A percentile compares a stretch with the other conserved stretches of the same genome.
phyloP scores from a whole-genome alignment of 2,329 filamentous ascomycete genomes.

The Pseudocercospora vitis region DNA sequence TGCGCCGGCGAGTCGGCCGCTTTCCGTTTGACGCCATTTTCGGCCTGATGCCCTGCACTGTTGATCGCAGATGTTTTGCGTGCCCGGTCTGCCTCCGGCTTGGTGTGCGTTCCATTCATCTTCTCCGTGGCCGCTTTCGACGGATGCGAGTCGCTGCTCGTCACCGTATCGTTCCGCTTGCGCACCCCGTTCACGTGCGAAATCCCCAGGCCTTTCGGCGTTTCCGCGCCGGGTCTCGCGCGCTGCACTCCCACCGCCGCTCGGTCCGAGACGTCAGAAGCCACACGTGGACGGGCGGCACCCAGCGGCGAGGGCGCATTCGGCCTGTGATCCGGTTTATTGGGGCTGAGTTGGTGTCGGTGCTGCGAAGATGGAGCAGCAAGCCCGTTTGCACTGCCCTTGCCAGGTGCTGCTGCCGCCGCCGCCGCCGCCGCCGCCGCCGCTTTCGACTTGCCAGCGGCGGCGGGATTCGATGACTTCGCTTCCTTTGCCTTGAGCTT shows the following conservation, averaged over 20 bases:
- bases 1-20: conserved; percentile 40
- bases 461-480: background rate
- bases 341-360: conserved; percentile 42
- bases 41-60: conserved; percentile 30
- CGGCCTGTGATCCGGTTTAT: conserved; percentile 52
- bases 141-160: conserved; percentile 28
- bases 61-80: conserved; percentile 18
- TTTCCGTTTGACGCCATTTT: conserved; percentile 48
- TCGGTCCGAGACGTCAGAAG: conserved; percentile 52
- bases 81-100: conserved; percentile 19
- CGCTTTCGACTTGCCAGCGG: conserved; percentile 9
- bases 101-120: conserved; percentile 24
- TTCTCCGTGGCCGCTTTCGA: conserved; percentile 23
- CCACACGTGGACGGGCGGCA: conserved; percentile 61
- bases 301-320: conserved; percentile 63
- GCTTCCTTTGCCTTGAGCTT: conserved; percentile 9
- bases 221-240: conserved; percentile 40
- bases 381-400: conserved; percentile 31
- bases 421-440: conserved; percentile 11
- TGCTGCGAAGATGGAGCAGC: conserved; percentile 30
- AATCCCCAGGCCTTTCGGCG: conserved; percentile 43
- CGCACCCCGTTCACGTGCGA: conserved; percentile 40
- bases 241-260: conserved; percentile 31
- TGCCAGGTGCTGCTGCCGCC: conserved; percentile 23
- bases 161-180: conserved; percentile 36